Evolutionary conservation across 352 stramenopile genomes (phyloP), one percentile per base, ranked within the genome.

Genomic region (Pythium utonaiense): DNA sequence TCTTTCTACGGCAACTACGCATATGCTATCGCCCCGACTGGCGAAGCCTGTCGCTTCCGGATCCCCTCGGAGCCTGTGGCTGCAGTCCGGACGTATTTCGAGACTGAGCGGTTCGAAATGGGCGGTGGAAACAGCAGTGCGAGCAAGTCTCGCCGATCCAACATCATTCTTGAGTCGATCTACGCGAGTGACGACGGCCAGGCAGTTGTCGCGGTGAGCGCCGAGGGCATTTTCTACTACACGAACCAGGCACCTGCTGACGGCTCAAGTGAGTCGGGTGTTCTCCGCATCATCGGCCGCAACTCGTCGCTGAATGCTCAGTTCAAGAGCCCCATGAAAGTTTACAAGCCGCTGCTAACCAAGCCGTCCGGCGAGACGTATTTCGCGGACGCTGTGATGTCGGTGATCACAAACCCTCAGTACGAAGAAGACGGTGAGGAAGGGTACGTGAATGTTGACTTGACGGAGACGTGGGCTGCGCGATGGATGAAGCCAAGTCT

Each of bases 181-280:
- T 76, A 72, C 61, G 83, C 83, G 30, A 89, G 71, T 50, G 77
- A 91, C 49, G 73, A 92, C 31, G 80, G 80, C 44, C 73, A 77
- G 13, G 67, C 73, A 12, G 57, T 91, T 3, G 67, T 89, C 60
- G 75, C 77, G 0, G 72, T 92, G 27, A 89, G 78, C 16, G 75
- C 71, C 0, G 83, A 92, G 9, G 80, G 80, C 6, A 82, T 88
- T 33, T 86, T 92, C 51, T 92, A 92, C 60, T 90, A 89, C 62
- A 77, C 83, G 12, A 86, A 81, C 25, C 48, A 56, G 16, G 68
- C 63, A 5, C 52, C 47, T 3, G 53, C 66, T 13, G 50, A 61
- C 27, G 21, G 48, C 4, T n/a, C 44, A 0, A 49, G 21, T 17
- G 51, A 49, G 10, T 45, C 62, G 3, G 52, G 60, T n/a, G 55